phyloP scores from a whole-genome alignment of 2,329 filamentous ascomycete genomes.

The Fusarium solani-melongenae region DNA sequence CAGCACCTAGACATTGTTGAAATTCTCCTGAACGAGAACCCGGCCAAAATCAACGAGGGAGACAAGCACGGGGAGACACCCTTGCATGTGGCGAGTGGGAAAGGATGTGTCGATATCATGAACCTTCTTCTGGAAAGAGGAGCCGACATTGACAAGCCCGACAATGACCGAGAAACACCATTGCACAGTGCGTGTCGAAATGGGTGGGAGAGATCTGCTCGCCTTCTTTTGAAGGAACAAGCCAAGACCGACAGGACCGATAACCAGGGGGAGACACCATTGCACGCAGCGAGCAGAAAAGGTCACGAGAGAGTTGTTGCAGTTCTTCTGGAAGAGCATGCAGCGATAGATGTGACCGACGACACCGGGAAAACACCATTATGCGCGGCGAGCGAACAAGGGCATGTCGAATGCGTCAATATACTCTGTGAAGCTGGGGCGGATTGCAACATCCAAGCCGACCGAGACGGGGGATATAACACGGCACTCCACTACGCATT shows the following conservation, averaged over 20 bases:
- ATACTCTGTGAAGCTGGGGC: neutral
- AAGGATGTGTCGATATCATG: neutral
- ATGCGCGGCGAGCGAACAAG: neutral
- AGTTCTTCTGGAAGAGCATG: neutral
- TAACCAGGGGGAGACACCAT: neutral
- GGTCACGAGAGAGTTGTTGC: neutral
- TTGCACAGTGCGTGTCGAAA: neutral
- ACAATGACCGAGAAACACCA: neutral
- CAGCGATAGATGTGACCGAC: neutral
- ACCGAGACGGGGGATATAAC: neutral
- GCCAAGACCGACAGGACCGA: neutral
- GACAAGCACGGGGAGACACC: neutral
- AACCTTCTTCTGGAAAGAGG: neutral
- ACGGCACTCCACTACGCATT: neutral
- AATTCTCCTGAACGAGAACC: neutral
- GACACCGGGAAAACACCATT: neutral
- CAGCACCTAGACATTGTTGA: neutral
- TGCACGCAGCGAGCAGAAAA: neutral
- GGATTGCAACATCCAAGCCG: neutral
- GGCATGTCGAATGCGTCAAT: neutral
- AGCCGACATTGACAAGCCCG: neutral
- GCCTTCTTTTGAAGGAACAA: neutral
- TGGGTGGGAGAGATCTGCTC: neutral
- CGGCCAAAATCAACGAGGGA: neutral
- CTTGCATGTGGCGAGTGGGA: neutral